Conservation (phyloP, 1,284 basidiomycete genomes). For the Porphyrellus sp. region DNA sequence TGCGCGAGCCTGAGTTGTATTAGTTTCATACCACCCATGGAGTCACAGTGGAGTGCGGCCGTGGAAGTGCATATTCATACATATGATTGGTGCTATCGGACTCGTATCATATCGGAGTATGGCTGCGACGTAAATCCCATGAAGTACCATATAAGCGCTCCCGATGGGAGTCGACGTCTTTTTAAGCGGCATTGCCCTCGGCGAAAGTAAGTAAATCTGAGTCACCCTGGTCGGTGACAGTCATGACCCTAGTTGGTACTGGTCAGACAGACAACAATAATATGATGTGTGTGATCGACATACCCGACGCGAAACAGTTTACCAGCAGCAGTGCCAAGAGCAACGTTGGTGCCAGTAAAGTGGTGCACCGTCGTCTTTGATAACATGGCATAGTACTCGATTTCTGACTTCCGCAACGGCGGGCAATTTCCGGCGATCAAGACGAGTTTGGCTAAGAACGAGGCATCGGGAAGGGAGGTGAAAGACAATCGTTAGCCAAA, state of each 20-base stretch:
- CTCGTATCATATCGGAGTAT: background rate
- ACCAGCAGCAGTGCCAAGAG: slow-evolving; percentile 97
- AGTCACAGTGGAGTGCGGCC: no score
- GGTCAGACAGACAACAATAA: slow-evolving; percentile 6
- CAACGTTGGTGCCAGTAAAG: slow-evolving; percentile 95
- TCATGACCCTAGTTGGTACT: slow-evolving; percentile 83
- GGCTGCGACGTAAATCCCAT: background rate
- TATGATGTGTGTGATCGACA: slow-evolving; percentile 32
- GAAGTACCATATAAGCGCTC: slow-evolving; percentile 4
- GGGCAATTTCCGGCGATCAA: slow-evolving; percentile 99
- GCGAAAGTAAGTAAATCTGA: slow-evolving; percentile 86
- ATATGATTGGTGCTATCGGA: slow-evolving; percentile 6
- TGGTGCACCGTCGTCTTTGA: slow-evolving; percentile 97
- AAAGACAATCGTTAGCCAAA: slow-evolving; percentile 53
- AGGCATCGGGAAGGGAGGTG: slow-evolving; percentile 10
- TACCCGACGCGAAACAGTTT: slow-evolving; percentile 99
- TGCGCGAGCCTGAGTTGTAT: background rate
- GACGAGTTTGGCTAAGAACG: slow-evolving; percentile 86
- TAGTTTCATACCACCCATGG: background rate
- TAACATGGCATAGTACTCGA: slow-evolving; percentile 99
- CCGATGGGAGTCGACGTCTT: background rate
- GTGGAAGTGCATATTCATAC: background rate
- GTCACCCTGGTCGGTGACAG: slow-evolving; percentile 95
- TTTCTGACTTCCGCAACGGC: slow-evolving; percentile 97
- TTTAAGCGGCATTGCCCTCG: slow-evolving; percentile 56